Evolutionary conservation across 2,329 filamentous ascomycete species (phyloP).

Genomic region (Fusarium cyanostomum): DNA sequence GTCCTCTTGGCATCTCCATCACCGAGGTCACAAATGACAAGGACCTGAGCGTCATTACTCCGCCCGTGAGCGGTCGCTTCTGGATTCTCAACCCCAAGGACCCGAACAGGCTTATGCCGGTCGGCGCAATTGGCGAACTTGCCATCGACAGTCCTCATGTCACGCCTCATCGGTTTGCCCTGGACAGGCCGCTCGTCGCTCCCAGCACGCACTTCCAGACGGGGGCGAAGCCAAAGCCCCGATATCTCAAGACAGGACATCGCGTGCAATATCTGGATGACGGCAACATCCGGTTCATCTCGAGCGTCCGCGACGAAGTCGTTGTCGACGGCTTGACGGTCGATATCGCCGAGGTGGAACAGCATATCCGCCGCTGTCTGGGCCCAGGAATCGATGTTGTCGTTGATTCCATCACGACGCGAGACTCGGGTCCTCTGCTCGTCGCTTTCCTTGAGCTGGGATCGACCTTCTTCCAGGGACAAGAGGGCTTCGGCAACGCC

Average conservation of each 20-base stretch:
- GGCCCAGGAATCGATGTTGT: conserved; percentile 58
- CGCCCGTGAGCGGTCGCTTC: conserved; percentile 59
- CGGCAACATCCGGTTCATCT: conserved; percentile 60
- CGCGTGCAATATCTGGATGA: conserved; percentile 59
- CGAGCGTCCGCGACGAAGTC: conserved; percentile 54
- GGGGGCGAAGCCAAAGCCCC: conserved; percentile 43
- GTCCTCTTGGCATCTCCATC: conserved; percentile 61
- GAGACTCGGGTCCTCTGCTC: conserved; percentile 53
- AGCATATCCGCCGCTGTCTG: conserved; percentile 57
- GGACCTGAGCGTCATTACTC: conserved; percentile 55
- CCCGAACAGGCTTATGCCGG: conserved; percentile 59
- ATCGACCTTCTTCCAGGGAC: conserved; percentile 49
- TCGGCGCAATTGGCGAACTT: conserved; percentile 66
- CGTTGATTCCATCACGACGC: conserved; percentile 59
- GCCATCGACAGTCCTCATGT: conserved; percentile 63
- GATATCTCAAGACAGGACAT: conserved; percentile 62
- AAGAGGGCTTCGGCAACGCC: conserved; percentile 52
- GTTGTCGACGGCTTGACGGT: conserved; percentile 52
- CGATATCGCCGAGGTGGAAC: conserved; percentile 57
- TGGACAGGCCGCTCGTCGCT: conserved; percentile 44
- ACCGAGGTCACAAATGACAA: conserved; percentile 52
- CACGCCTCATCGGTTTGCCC: conserved; percentile 49
- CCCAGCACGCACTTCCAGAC: conserved; percentile 25
- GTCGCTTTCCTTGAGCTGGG: conserved; percentile 62
- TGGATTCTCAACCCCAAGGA: conserved; percentile 65